Conservation (phyloP, 2,329 filamentous ascomycete genomes). For the Amphichorda felina region DNA sequence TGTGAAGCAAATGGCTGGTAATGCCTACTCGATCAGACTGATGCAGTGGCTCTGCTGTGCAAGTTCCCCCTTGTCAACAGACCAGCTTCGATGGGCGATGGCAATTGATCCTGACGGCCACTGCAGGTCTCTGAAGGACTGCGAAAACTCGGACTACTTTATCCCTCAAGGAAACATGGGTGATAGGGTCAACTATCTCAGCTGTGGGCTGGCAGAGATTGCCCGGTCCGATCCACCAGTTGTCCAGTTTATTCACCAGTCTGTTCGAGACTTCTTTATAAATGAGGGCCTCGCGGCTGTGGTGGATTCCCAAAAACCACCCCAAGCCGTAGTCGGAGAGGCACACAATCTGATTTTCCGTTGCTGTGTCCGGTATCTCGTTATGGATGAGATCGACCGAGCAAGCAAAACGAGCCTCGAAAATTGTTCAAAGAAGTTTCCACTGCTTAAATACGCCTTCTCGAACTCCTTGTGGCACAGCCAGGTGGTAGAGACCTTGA, state of each 20-base stretch:
- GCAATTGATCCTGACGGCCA: slow-evolving; percentile 12
- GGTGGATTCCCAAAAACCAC: neutral
- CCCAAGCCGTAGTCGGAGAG: neutral
- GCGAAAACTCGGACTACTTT: neutral
- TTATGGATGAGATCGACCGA: neutral
- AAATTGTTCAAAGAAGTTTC: neutral
- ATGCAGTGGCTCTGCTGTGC: neutral
- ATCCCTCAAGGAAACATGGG: neutral
- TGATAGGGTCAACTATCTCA: neutral
- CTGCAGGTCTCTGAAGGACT: slow-evolving; percentile 2
- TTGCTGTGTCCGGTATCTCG: neutral
- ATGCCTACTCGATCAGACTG: neutral
- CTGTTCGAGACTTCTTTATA: slow-evolving; percentile 28
- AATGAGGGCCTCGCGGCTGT: neutral
- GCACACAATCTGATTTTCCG: neutral
- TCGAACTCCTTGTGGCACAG: neutral
- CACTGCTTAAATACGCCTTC: neutral
- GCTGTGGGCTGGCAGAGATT: slow-evolving; percentile 29
- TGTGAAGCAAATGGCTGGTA: neutral
- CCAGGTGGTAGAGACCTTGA: neutral
- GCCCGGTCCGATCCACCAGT: slow-evolving; percentile 12
- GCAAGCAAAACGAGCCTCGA: neutral
- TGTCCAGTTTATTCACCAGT: slow-evolving; percentile 43
- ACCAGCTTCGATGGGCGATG: neutral
- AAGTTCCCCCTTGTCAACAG: neutral